Evolutionary conservation across 441 rosid species (phyloP).

Genomic region (Melastoma candidum): DNA sequence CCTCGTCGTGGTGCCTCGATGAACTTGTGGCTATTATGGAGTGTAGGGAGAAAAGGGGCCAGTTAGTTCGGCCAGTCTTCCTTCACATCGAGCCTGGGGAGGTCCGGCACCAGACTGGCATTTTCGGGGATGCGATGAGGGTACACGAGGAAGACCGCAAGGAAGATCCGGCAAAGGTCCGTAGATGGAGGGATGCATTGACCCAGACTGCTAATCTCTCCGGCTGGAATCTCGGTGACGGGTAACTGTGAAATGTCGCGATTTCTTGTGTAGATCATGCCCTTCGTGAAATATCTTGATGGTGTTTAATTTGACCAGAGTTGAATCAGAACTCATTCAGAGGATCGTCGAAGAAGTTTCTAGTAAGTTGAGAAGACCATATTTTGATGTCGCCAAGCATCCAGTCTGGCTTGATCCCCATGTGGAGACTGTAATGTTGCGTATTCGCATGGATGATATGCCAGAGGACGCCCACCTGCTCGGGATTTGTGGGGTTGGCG

Average conservation of each 20-base stretch:
- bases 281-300: too few species aligned
- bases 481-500: neutral
- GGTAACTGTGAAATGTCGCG: neutral
- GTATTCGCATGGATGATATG: neutral
- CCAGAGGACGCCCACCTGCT: neutral
- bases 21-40: constrained; percentile 4
- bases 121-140: neutral
- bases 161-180: neutral
- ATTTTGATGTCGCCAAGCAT: neutral
- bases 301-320: too few species aligned
- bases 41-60: constrained; percentile 8
- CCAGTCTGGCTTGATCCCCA: constrained; percentile 7
- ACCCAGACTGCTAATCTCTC: constrained; percentile 1
- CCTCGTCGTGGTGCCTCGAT: constrained; percentile 10
- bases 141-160: neutral
- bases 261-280: too few species aligned
- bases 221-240: constrained; percentile 5
- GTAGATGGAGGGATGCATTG: constrained; percentile 5
- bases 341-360: too few species aligned
- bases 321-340: too few species aligned
- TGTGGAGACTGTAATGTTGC: neutral
- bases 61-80: constrained; percentile 2
- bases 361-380: too few species aligned
- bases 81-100: constrained; percentile 1
- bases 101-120: neutral